These are phyloP conservation scores for Aaosphaeria pasadenensis DNA, from an alignment of 2,329 filamentous ascomycete species.

Conservation along the genomic window DNA sequence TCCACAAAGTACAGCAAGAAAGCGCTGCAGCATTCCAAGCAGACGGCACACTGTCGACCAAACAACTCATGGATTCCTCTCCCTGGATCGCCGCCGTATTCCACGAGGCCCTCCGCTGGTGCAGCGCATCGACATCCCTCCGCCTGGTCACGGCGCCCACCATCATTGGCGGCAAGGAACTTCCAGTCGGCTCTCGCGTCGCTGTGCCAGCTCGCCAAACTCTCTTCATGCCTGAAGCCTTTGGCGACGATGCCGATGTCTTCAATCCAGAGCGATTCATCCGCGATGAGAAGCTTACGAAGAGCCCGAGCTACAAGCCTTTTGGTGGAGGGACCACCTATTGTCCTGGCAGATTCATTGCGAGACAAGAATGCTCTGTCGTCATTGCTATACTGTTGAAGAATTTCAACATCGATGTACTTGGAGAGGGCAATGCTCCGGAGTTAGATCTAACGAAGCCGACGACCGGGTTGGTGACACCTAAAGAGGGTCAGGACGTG, in stretches of 20 bases:
- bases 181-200: background rate
- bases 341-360: slow-evolving; percentile 12
- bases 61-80: slow-evolving; percentile 9
- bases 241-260: background rate
- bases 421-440: background rate
- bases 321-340: slow-evolving; percentile 11
- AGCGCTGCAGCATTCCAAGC: slow-evolving; percentile 3
- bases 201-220: too few relatives aligned
- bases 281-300: slow-evolving; percentile 5
- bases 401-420: background rate
- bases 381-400: slow-evolving; percentile 6
- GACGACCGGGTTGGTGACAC: background rate
- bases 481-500: background rate
- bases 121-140: slow-evolving; percentile 5
- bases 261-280: slow-evolving; percentile 10
- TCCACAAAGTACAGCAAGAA: slow-evolving; percentile 8
- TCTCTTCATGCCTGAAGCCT: too few relatives aligned
- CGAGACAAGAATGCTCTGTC: slow-evolving; percentile 1
- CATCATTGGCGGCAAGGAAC: slow-evolving; percentile 6
- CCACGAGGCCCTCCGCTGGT: slow-evolving; percentile 8
- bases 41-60: background rate
- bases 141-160: slow-evolving; percentile 5
- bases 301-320: slow-evolving; percentile 6
- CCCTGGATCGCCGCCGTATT: slow-evolving; percentile 10
- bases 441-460: background rate